phyloP scores from a whole-genome alignment of 179 eudicot genomes.

The Drosera spatulata region DNA sequence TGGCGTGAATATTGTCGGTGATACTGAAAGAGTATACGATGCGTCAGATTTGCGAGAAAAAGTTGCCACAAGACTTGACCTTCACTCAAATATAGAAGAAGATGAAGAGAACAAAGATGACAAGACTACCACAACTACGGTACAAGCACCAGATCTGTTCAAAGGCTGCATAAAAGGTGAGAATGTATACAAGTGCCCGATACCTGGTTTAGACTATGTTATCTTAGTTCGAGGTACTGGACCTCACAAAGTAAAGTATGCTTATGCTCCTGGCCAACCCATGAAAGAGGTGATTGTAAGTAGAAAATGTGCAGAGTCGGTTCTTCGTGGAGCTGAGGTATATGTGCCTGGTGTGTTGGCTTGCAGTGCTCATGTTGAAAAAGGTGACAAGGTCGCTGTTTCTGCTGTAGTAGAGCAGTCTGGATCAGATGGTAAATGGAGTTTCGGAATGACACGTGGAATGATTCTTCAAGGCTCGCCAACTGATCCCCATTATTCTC shows the following conservation, averaged over 20 bases:
- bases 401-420: conserved; percentile 80
- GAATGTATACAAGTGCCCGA: conserved; percentile 51
- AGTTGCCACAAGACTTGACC: conserved; percentile 5
- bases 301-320: conserved; percentile 96
- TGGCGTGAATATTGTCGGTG: conserved; percentile 7
- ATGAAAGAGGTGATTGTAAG: conserved; percentile 86
- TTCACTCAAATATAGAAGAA: conserved; percentile 1
- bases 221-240: conserved; percentile 83
- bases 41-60: not conserved
- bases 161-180: conserved; percentile 7
- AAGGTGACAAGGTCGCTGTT: conserved; percentile 86
- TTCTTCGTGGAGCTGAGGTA: conserved; percentile 97
- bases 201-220: conserved; percentile 79
- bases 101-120: not conserved
- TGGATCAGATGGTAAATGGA: conserved; percentile 63
- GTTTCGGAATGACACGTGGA: conserved; percentile 80
- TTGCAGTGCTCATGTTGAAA: conserved; percentile 87
- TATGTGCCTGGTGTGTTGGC: conserved; percentile 95
- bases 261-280: conserved; percentile 30
- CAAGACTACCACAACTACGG: not conserved
- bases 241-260: conserved; percentile 59
- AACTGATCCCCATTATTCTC: conserved; percentile 60
- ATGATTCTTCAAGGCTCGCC: conserved; percentile 57
- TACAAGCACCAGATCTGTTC: conserved; percentile 1
- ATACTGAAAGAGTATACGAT: not conserved